phyloP scores from a whole-genome alignment of 176 grass and related monocot species.

The Paspalum notatum region DNA sequence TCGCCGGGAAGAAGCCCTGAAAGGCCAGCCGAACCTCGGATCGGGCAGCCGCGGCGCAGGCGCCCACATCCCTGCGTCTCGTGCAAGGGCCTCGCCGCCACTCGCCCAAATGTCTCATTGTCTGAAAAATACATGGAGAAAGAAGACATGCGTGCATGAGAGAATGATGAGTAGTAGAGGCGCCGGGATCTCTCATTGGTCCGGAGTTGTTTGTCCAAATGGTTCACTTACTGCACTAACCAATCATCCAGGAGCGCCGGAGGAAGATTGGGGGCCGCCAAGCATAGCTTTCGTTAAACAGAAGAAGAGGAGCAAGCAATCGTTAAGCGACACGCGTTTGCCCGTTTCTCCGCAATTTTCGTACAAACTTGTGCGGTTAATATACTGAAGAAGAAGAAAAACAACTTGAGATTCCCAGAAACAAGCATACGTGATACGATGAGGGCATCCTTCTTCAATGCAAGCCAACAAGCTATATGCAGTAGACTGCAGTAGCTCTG shows the following conservation, averaged over 20 bases:
- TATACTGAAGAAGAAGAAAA: background rate
- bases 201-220: background rate
- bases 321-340: background rate
- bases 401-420: background rate
- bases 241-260: background rate
- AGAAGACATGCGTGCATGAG: background rate
- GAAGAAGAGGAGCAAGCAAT: background rate
- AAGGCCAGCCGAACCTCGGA: constrained; percentile 1
- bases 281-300: too few relatives aligned
- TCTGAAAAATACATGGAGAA: background rate
- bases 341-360: background rate
- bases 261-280: background rate
- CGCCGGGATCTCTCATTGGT: background rate
- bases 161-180: background rate
- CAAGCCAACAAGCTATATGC: too few relatives aligned
- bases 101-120: background rate
- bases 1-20: constrained; percentile 17
- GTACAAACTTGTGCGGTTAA: too few relatives aligned
- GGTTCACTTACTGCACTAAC: background rate
- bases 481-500: too few relatives aligned
- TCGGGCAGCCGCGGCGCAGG: constrained; percentile 38
- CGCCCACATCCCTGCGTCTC: background rate
- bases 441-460: background rate
- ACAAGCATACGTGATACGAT: too few relatives aligned
- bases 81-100: background rate